Conservation (phyloP, 805 yeast genomes). For the Ogataea haglerorum region DNA sequence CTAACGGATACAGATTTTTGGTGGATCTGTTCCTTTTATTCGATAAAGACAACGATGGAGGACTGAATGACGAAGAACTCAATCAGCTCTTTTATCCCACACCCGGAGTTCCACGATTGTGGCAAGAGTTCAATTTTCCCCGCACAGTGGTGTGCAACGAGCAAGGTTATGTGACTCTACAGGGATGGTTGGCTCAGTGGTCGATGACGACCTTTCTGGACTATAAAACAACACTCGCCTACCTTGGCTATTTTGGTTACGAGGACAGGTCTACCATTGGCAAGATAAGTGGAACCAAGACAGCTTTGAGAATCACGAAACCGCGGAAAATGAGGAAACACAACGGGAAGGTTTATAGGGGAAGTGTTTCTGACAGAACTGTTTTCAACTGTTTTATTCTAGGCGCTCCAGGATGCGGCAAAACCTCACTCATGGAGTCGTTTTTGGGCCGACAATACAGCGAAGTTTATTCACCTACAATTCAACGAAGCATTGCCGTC, state of each 20-base stretch:
- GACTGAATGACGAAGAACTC: conserved; percentile 73
- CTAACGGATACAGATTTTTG: conserved; percentile 85
- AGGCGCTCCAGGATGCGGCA: conserved; percentile 87
- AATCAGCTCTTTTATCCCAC: conserved; percentile 74
- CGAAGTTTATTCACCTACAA: conserved; percentile 74
- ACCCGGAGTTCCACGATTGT: conserved; percentile 85
- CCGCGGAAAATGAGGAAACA: conserved; percentile 68
- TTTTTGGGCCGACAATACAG: conserved; percentile 73
- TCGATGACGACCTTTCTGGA: conserved; percentile 91
- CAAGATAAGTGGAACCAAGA: conserved; percentile 21
- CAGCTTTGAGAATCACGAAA: conserved; percentile 75
- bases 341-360: conserved; percentile 62
- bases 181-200: conserved; percentile 99
- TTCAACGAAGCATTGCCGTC: conserved; percentile 76
- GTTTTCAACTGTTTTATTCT: conserved; percentile 87
- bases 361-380: conserved; percentile 73
- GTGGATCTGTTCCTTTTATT: conserved; percentile 86
- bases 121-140: conserved; percentile 88
- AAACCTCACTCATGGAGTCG: conserved; percentile 77
- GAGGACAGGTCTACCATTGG: conserved; percentile 39
- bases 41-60: conserved; percentile 97
- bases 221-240: conserved; percentile 78
- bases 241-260: conserved; percentile 86
- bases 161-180: conserved; percentile 83
- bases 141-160: conserved; percentile 85